phyloP scores from a whole-genome alignment of 805 yeast species.

The Yarrowia bubula region DNA sequence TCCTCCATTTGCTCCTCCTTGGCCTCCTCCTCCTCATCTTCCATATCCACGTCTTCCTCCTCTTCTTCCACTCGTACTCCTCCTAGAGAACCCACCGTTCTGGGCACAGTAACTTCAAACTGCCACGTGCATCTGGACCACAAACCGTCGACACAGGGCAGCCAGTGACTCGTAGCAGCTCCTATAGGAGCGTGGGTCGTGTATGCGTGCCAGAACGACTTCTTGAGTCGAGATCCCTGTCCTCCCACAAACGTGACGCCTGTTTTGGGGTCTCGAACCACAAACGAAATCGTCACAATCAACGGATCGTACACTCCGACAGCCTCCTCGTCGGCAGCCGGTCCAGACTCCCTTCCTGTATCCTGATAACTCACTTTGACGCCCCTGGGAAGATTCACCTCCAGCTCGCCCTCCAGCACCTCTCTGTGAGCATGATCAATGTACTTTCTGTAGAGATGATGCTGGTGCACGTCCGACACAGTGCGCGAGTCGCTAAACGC shows the following conservation, averaged over 20 bases:
- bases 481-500: slow-evolving; percentile 34
- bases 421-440: slow-evolving; percentile 54
- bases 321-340: slow-evolving; percentile 31
- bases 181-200: slow-evolving; percentile 78
- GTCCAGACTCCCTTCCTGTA: slow-evolving; percentile 24
- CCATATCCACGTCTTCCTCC: slow-evolving; percentile 28
- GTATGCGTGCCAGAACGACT: slow-evolving; percentile 73
- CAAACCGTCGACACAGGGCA: slow-evolving; percentile 88
- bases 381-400: slow-evolving; percentile 61
- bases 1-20: neutral
- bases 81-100: slow-evolving; percentile 66
- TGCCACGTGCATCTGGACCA: slow-evolving; percentile 94
- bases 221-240: slow-evolving; percentile 44
- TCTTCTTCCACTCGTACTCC: slow-evolving; percentile 27
- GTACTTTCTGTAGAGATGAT: slow-evolving; percentile 56
- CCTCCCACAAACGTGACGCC: slow-evolving; percentile 78
- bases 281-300: slow-evolving; percentile 65
- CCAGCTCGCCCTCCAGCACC: slow-evolving; percentile 61
- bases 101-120: slow-evolving; percentile 78
- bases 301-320: slow-evolving; percentile 66
- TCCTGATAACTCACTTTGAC: slow-evolving; percentile 57
- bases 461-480: slow-evolving; percentile 47
- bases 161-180: slow-evolving; percentile 91
- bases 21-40: slow-evolving; percentile 26
- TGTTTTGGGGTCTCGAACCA: slow-evolving; percentile 59